A percentile compares a stretch with the other conserved stretches of the same genome.
These are phyloP conservation scores for Brettanomyces naardenensis DNA, from an alignment of 805 yeast species.

Conservation along the genomic window DNA sequence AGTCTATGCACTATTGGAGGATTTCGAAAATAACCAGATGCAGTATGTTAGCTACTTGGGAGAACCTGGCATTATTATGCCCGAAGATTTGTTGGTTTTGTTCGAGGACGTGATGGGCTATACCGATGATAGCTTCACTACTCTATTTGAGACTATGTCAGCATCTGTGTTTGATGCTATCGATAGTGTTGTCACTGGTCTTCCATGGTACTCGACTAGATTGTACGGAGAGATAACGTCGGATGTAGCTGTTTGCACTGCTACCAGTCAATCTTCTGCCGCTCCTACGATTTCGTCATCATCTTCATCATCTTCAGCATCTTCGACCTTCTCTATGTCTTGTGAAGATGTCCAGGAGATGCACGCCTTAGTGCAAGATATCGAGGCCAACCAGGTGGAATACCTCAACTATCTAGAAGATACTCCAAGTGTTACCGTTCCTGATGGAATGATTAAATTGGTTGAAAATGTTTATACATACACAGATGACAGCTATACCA, in stretches of 20 bases:
- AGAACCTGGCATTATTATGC: slow-evolving; percentile 6
- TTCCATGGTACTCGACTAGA: slow-evolving; percentile 21
- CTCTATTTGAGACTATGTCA: slow-evolving; percentile 18
- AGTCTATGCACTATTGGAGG: slow-evolving; percentile 7
- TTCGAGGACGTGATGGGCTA: slow-evolving; percentile 25
- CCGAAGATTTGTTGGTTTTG: slow-evolving; percentile 8
- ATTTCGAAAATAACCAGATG: slow-evolving; percentile 6
- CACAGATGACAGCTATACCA: slow-evolving; percentile 36
- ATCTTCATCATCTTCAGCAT: too few relatives aligned
- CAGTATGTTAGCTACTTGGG: slow-evolving; percentile 10
- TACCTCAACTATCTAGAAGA: slow-evolving; percentile 8
- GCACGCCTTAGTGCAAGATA: slow-evolving; percentile 9
- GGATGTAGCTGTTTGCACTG: slow-evolving; percentile 7
- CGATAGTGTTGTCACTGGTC: slow-evolving; percentile 9
- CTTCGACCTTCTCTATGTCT: too few relatives aligned
- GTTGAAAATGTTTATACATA: slow-evolving; percentile 25
- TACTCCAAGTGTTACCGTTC: too few relatives aligned
- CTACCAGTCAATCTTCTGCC: too few relatives aligned
- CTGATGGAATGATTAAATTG: not conserved
- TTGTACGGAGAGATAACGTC: slow-evolving; percentile 8
- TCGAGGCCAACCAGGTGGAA: slow-evolving; percentile 6
- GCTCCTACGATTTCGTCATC: too few relatives aligned
- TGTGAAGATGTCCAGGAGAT: too few relatives aligned
- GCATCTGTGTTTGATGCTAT: slow-evolving; percentile 4
- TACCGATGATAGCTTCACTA: slow-evolving; percentile 30